Conservation (phyloP, 805 yeast genomes). For the Candida manassasensis region DNA sequence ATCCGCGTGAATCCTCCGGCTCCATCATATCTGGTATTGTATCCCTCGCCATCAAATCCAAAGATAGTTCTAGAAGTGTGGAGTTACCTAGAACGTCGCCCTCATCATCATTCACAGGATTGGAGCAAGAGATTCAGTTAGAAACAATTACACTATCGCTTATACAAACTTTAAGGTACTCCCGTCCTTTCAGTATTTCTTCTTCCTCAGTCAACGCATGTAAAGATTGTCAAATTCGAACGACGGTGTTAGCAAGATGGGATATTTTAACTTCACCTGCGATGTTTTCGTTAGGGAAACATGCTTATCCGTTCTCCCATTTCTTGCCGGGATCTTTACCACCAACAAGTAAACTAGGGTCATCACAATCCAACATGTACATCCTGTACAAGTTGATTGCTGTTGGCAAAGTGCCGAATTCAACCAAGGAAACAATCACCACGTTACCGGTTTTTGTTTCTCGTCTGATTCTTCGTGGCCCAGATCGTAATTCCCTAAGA, state of each 20-base stretch:
- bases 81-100: slow-evolving; percentile 15
- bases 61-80: slow-evolving; percentile 8
- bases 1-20: slow-evolving; percentile 75
- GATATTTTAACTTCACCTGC: slow-evolving; percentile 62
- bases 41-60: slow-evolving; percentile 34
- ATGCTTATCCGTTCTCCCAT: slow-evolving; percentile 90
- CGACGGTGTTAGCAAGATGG: slow-evolving; percentile 78
- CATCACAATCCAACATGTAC: slow-evolving; percentile 40
- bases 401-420: slow-evolving; percentile 29
- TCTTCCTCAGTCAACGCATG: slow-evolving; percentile 48
- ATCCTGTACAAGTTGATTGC: slow-evolving; percentile 79
- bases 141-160: slow-evolving; percentile 59
- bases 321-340: slow-evolving; percentile 85
- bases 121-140: slow-evolving; percentile 30
- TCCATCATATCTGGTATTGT: slow-evolving; percentile 80
- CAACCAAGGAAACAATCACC: slow-evolving; percentile 23
- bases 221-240: slow-evolving; percentile 49
- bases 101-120: slow-evolving; percentile 7
- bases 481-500: slow-evolving; percentile 80
- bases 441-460: slow-evolving; percentile 66
- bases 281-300: slow-evolving; percentile 61
- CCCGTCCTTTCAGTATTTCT: slow-evolving; percentile 62
- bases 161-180: slow-evolving; percentile 64
- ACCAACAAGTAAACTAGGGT: slow-evolving; percentile 67
- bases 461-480: slow-evolving; percentile 74